Conservation (phyloP, 2,329 filamentous ascomycete genomes). For the Zarea fungicola region DNA sequence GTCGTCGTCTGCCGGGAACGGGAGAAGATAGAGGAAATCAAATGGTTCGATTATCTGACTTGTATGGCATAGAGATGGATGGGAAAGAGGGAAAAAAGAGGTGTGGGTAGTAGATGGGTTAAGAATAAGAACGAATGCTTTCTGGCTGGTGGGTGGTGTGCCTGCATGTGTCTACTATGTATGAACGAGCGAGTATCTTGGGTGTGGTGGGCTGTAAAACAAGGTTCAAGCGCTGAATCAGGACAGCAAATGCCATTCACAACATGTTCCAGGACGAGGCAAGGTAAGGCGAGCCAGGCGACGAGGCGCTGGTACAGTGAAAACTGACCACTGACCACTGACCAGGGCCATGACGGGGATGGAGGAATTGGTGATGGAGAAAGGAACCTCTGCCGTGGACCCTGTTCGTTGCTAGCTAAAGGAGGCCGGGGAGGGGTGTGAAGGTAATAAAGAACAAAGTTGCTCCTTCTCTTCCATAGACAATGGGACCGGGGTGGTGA, state of each 20-base stretch:
- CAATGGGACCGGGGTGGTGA: background rate
- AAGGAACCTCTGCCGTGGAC: slow-evolving; percentile 8
- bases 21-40: no score
- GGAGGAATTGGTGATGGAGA: background rate
- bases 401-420: slow-evolving; percentile 7
- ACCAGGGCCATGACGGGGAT: background rate
- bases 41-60: no score
- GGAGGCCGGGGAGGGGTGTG: background rate
- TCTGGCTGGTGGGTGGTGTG: no score
- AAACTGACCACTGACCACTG: background rate
- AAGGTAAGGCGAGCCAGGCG: background rate
- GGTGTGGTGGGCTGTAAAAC: slow-evolving; percentile 5
- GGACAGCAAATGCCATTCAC: background rate
- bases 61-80: no score
- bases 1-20: no score
- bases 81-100: background rate
- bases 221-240: slow-evolving; percentile 12
- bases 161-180: background rate
- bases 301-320: background rate
- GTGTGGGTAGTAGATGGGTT: slow-evolving; percentile 2
- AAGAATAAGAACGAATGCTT: slow-evolving; percentile 2
- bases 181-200: background rate
- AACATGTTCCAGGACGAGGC: no score
- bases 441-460: background rate
- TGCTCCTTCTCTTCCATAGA: background rate